Evolutionary conservation across 2,329 filamentous ascomycete species (phyloP).

Genomic region (Simplicillium sp.): DNA sequence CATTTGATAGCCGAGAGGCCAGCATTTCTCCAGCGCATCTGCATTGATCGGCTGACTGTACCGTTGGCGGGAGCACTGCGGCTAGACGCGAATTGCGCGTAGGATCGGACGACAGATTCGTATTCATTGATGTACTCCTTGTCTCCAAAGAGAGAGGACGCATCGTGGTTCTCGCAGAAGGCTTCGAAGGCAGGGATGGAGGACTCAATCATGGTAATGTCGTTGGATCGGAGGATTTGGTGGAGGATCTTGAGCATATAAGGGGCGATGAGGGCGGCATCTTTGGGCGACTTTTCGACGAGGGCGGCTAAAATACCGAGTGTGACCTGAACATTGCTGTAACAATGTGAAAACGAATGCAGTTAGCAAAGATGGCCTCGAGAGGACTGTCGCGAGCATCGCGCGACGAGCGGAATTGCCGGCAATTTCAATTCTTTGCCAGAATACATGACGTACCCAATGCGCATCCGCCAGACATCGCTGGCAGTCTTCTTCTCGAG

Average conservation of each 20-base stretch:
- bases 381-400: neutral
- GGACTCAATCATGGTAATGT: conserved; percentile 88
- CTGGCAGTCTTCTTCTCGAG: conserved; percentile 87
- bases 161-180: conserved; percentile 84
- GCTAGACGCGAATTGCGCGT: conserved; percentile 70
- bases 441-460: conserved; percentile 51
- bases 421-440: neutral
- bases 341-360: conserved; percentile 2
- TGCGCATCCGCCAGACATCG: conserved; percentile 82
- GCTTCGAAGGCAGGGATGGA: conserved; percentile 78
- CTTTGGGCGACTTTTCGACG: conserved; percentile 86
- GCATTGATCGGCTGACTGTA: conserved; percentile 58
- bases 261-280: conserved; percentile 78
- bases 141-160: conserved; percentile 75
- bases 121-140: conserved; percentile 76
- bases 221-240: conserved; percentile 72
- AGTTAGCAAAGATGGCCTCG: conserved; percentile 1
- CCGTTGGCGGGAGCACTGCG: conserved; percentile 40
- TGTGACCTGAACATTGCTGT: conserved; percentile 85
- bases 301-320: conserved; percentile 85
- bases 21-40: conserved; percentile 67
- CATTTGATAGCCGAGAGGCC: conserved; percentile 73
- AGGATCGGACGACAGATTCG: conserved; percentile 69
- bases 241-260: conserved; percentile 79
- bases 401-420: conserved; percentile 4